Conservation (phyloP, 208 protist species). For the Acanthamoeba healyi region DNA sequence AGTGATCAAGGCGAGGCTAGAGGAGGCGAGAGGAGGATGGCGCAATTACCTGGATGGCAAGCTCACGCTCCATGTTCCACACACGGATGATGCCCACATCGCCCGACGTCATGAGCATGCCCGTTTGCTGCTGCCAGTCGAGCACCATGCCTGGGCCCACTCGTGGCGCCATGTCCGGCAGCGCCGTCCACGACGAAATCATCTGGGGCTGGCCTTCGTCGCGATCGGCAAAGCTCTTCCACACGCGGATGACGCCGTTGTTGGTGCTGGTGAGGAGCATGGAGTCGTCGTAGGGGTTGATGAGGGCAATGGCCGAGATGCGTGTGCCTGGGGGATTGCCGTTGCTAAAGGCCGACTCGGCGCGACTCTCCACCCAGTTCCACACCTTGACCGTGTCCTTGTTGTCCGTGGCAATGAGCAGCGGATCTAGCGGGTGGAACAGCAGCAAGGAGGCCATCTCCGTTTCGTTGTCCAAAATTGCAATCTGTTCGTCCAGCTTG, state of each 20-base stretch:
- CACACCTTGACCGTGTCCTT: slow-evolving; percentile 80
- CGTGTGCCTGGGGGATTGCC: slow-evolving; percentile 75
- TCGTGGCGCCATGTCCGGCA: slow-evolving; percentile 32
- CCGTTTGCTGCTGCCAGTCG: slow-evolving; percentile 79
- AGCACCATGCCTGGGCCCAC: slow-evolving; percentile 74
- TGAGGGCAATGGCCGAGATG: slow-evolving; percentile 79
- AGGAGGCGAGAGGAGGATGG: neutral
- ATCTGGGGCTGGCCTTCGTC: slow-evolving; percentile 43
- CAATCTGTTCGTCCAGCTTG: slow-evolving; percentile 79
- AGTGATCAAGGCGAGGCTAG: too few species aligned
- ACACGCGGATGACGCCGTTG: slow-evolving; percentile 87
- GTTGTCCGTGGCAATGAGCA: slow-evolving; percentile 80
- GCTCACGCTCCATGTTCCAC: slow-evolving; percentile 86
- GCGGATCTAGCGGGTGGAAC: slow-evolving; percentile 85
- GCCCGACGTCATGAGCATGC: slow-evolving; percentile 76
- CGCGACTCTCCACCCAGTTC: slow-evolving; percentile 77
- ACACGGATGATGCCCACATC: slow-evolving; percentile 78
- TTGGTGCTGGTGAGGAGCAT: slow-evolving; percentile 81
- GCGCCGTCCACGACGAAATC: slow-evolving; percentile 83
- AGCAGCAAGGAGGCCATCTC: slow-evolving; percentile 70
- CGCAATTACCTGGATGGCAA: slow-evolving; percentile 68
- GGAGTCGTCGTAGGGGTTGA: slow-evolving; percentile 85
- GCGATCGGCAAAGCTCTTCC: slow-evolving; percentile 75
- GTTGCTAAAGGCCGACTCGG: slow-evolving; percentile 76
- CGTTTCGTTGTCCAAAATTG: slow-evolving; percentile 79